A percentile compares a stretch with the other conserved stretches of the same genome.
Evolutionary conservation across 306 rosid species (phyloP).

Genomic region (Quercus agrifolia): DNA sequence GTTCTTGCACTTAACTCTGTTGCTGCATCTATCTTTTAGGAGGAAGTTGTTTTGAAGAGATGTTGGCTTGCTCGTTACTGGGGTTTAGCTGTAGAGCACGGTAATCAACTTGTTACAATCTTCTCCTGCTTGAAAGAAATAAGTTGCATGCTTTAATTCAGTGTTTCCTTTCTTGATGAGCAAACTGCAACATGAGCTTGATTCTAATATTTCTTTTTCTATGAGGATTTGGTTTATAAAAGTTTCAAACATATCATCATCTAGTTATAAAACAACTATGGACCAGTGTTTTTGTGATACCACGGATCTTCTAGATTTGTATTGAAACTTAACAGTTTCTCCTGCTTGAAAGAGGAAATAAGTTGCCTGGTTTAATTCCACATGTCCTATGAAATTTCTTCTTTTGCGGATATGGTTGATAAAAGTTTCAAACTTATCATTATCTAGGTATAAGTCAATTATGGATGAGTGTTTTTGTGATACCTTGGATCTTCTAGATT

Average conservation of each 20-base stretch:
- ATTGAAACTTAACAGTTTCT: slow-evolving; percentile 7
- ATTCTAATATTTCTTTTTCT: background rate
- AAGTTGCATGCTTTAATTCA: slow-evolving; percentile 16
- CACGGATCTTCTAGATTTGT: background rate
- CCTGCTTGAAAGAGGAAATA: slow-evolving; percentile 18
- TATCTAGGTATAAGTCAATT: background rate
- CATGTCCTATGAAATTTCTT: background rate
- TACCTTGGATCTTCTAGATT: background rate
- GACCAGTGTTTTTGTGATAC: background rate
- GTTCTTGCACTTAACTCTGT: slow-evolving; percentile 14
- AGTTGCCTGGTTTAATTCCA: slow-evolving; percentile 14
- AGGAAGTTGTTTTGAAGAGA: slow-evolving; percentile 96
- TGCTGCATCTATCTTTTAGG: slow-evolving; percentile 43
- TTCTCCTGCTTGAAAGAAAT: slow-evolving; percentile 24
- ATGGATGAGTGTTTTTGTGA: background rate
- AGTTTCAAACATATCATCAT: background rate
- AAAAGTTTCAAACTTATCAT: background rate
- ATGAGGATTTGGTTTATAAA: background rate
- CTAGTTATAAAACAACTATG: background rate
- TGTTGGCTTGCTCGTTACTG: slow-evolving; percentile 99
- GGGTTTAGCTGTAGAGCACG: slow-evolving; percentile 87
- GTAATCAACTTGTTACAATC: slow-evolving; percentile 38
- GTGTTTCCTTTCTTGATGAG: slow-evolving; percentile 5
- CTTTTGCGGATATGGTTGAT: background rate
- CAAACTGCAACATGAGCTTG: slow-evolving; percentile 10